Evolutionary conservation across 2,329 filamentous ascomycete genomes (phyloP), one percentile per base, ranked within the genome.

Genomic region (Aspergillus glaucus): DNA sequence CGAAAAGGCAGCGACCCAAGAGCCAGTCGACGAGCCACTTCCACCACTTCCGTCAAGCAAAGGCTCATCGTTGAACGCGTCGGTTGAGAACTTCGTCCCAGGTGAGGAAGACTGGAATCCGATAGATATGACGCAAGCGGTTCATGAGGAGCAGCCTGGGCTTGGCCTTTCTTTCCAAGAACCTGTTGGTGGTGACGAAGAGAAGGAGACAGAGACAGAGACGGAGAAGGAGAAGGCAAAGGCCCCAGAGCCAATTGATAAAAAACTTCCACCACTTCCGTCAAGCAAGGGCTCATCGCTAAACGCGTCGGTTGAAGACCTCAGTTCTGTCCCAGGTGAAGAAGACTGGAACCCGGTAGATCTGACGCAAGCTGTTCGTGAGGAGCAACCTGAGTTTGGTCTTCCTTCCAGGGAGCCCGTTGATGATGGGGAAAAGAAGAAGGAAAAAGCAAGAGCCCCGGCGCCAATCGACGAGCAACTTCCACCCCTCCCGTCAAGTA

Each of bases 191-290:
- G n/a, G n/a, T n/a, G n/a, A n/a, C n/a, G n/a, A n/a, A n/a, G n/a
- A n/a, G n/a, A n/a, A n/a, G n/a, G n/a, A n/a, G n/a, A n/a, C n/a
- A n/a, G n/a, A n/a, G n/a, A n/a, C n/a, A n/a, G n/a, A n/a, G n/a
- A n/a, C n/a, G n/a, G n/a, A n/a, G n/a, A n/a, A n/a, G n/a, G n/a
- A n/a, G n/a, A n/a, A n/a, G n/a, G n/a, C n/a, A n/a, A n/a, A n/a
- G n/a, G n/a, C n/a, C n/a, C n/a, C n/a, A n/a, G n/a, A n/a, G n/a
- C n/a, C n/a, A n/a, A n/a, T n/a, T n/a, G n/a, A n/a, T n/a, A n/a
- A n/a, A n/a, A n/a, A n/a, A 4, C 64, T 74, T 42, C 76, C 77
- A 32, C 74, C 74, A n/a, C 14, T 43, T 8, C 40, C 40, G 21
- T 43, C 75, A 4, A 26, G 47, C 21, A 43, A 43, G 14, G 6